Evolutionary conservation across 805 yeast genomes (phyloP), one percentile per base, ranked within the genome.

Genomic region (Metschnikowia borealis): DNA sequence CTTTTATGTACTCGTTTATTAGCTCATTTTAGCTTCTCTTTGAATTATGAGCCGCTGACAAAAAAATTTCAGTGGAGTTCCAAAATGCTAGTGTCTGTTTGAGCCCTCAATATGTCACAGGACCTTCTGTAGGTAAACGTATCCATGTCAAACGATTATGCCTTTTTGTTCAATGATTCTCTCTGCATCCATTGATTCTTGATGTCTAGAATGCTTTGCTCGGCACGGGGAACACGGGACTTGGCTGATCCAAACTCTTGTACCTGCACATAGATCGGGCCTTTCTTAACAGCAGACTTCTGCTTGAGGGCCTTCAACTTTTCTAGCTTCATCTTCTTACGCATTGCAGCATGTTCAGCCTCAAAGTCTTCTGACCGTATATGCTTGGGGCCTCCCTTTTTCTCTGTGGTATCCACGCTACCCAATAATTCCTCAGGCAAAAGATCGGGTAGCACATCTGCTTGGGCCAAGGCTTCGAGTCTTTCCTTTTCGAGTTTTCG

Each of bases 111-210:
- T 6, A 37, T 18, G 8, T 13, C 29, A 11, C 10, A 37, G 39
- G 32, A 14, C 41, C 14, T 5, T 23, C 23, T 21, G n/a, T 26
- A 37, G 14, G 6, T 6, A 13, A 37, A 20, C 20, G n/a, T 18
- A 38, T 14, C 14, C 26, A 14, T 20, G 20, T 42, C 38, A 10
- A 23, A 29, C 45, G 34, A 10, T 33, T 14, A 17, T 17, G 47
- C 72, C 52, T 66, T 72, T 48, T 61, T 69, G 41, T 66, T 62
- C 42, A 72, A 59, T 8, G 77, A 63, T 46, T 65, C 69, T 53
- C 78, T 65, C 54, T 67, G 68, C 49, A 73, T 62, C 78, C 78
- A 73, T 51, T 66, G 64, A 45, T 62, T 67, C 57, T 66, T 67
- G 29, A 65, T 57, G 43, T 61, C 63, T 10, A 70, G 50, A 4